Percentiles rank a stretch among this genome's conserved stretches.
These are phyloP conservation scores for Fusarium sp. DNA, from an alignment of 2,329 filamentous ascomycete genomes.

Conservation along the genomic window DNA sequence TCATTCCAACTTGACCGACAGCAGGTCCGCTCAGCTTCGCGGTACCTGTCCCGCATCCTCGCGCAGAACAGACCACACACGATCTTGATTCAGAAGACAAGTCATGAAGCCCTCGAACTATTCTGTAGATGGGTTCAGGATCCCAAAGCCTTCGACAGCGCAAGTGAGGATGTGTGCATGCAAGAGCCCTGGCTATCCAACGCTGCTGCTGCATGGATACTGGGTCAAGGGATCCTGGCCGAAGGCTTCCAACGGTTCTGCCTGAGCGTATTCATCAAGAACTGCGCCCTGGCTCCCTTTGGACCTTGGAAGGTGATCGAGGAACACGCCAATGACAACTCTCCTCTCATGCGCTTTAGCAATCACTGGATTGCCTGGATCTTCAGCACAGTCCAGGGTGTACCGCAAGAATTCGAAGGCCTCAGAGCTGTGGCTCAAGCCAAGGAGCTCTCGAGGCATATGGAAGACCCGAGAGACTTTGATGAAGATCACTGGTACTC, in stretches of 20 bases:
- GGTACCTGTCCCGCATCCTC: neutral
- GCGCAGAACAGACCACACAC: fast-evolving
- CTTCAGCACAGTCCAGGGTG: neutral
- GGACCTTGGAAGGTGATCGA: neutral
- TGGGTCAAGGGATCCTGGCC: neutral
- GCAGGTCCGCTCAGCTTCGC: neutral
- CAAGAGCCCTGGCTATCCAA: neutral
- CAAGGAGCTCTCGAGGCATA: fast-evolving
- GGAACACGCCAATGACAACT: neutral
- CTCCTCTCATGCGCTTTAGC: neutral
- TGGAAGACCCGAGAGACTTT: neutral
- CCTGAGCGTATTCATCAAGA: neutral
- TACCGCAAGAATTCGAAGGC: neutral
- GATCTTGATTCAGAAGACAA: neutral
- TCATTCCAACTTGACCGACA: neutral
- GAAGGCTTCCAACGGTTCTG: neutral
- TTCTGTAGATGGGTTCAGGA: neutral
- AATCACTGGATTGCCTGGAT: neutral
- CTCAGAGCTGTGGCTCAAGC: neutral
- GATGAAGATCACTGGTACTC: neutral
- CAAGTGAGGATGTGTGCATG: neutral
- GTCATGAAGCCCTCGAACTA: fast-evolving
- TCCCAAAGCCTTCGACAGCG: neutral
- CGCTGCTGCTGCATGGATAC: neutral
- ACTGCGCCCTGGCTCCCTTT: neutral